Evolutionary conservation across 345 rosid species (phyloP).

Genomic region (Arabis alpina): DNA sequence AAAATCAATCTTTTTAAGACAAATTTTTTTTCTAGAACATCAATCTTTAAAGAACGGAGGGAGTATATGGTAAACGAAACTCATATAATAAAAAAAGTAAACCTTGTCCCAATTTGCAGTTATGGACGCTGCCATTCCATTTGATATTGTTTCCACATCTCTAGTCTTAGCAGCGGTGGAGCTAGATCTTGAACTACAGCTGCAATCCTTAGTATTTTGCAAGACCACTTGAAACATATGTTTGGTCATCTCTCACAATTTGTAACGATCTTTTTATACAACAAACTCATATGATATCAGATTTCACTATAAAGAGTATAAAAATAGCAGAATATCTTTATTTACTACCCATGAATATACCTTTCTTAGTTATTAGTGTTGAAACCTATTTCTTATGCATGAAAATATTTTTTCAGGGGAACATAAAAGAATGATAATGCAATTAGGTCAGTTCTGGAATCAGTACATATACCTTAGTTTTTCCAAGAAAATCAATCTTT

Average conservation of each 20-base stretch:
- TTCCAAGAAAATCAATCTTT: constrained; percentile 52
- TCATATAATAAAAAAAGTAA: constrained; percentile 17
- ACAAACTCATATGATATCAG: background rate
- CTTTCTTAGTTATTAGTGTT: constrained; percentile 7
- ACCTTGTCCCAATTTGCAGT: constrained; percentile 86
- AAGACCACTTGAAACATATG: constrained; percentile 33
- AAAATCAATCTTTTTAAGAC: too few relatives aligned
- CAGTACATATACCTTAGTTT: constrained; percentile 42
- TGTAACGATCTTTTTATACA: too few relatives aligned
- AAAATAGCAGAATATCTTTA: constrained; percentile 16
- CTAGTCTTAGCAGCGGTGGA: constrained; percentile 49
- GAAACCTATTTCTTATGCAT: constrained; percentile 18
- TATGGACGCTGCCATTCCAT: constrained; percentile 40
- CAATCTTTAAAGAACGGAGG: too few relatives aligned
- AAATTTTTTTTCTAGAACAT: too few relatives aligned
- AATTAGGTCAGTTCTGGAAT: constrained; percentile 16
- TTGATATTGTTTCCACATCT: constrained; percentile 48
- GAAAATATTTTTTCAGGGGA: background rate
- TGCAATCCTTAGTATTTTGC: constrained; percentile 56
- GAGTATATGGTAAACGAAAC: constrained; percentile 19
- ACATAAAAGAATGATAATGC: constrained; percentile 5
- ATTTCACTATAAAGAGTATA: background rate
- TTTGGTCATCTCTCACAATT: constrained; percentile 20
- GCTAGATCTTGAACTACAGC: constrained; percentile 33
- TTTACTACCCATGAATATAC: too few relatives aligned